Evolutionary conservation across 768 basidiomycete species (phyloP), one percentile per base, ranked within the genome.

Genomic region (Tephrocybe sp.): DNA sequence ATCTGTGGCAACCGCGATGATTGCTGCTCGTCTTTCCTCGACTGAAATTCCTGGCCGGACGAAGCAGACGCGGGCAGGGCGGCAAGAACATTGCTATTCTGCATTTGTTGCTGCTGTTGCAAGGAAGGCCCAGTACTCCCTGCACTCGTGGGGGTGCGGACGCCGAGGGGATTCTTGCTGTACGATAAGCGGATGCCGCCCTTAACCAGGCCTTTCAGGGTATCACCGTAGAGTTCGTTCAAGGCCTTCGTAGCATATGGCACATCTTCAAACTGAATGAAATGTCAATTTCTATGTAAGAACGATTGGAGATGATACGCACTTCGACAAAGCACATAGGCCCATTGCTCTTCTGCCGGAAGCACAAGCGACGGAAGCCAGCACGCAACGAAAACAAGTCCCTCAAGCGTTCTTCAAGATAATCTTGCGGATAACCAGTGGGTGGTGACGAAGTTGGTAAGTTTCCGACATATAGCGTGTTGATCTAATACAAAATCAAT

Each of bases 241-340:
- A 98, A 77, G n/a, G 96, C 90, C 65, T 81, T 84, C 7, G 91
- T 85, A 9, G 97, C 97, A 62, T 75, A 83, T 9, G 75, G 68
- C 18, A 97, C 92, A 64, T 95, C 93, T 51, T 97, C 92, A 58
- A 98, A 99, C 90, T 95, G 62, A 53, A 34, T 47, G 33, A 44
- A 50, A 37, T 53, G 46, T 58, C 34, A 67, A 5, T 25, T 11
- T 6, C 12, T 24, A 34, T 28, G 3, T 0, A 17, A 20, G 2
- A 45, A 50, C 50, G 39, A 26, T 53, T n/a, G n/a, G 39, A 49
- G 5, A 41, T 5, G 45, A 41, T 23, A 56, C 62, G 57, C 66
- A 93, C 92, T 85, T 99, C 97, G 39, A 98, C 94, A 67, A 98
- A 98, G 69, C 97, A 98, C 95, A 98, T 98, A 7, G 96, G 96